Base-by-base conservation (phyloP, 768 basidiomycete species). In the Rhizopogon rudus region DNA sequence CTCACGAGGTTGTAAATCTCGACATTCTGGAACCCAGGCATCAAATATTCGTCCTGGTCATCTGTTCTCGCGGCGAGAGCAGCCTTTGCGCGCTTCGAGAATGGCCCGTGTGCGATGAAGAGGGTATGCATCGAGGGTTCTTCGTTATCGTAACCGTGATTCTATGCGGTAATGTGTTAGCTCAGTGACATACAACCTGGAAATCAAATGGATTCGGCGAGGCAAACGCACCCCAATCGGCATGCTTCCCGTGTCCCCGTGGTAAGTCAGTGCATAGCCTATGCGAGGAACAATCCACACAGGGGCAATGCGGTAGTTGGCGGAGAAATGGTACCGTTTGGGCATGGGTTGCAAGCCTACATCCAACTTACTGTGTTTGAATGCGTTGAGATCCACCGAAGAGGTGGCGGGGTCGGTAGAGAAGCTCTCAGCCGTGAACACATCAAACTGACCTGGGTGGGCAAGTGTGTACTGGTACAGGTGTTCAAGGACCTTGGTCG, bases 31-130 rank as follows among this genome's bases (percentile, higher is more conserved):
- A 96, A 95, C n/a, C 83, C 82, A 29, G 89, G 77, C 76, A 94
- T 88, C 55, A 92, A 77, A 63, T 86, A 89, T 12, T 79, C 75
- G 60, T 14, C 33, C 22, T 51, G 22, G 1, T 13, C 9, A 16
- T 59, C 59, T 17, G 20, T 14, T 42, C 40, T 28, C 25, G 68
- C 70, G 35, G 53, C 59, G 51, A 84, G 75, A 3, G 76, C 71
- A 55, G 68, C 54, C 68, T 92, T 93, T 51, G 83, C 77, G 42
- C 82, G 77, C 10, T 81, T 70, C 13, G 88, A 84, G 68, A 93
- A 94, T 0, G 94, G 94, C 1, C 94, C 94, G 65, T 93, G 91
- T 9, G 91, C 93, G 55, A 96, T 86, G 68, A 96, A 95, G 66
- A 92, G 86, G 2, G 93, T 93, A 49, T 84, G 82, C 94, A 96